These are phyloP conservation scores for Yamadazyma akitaensis DNA, from an alignment of 805 yeast species.

Conservation along the genomic window DNA sequence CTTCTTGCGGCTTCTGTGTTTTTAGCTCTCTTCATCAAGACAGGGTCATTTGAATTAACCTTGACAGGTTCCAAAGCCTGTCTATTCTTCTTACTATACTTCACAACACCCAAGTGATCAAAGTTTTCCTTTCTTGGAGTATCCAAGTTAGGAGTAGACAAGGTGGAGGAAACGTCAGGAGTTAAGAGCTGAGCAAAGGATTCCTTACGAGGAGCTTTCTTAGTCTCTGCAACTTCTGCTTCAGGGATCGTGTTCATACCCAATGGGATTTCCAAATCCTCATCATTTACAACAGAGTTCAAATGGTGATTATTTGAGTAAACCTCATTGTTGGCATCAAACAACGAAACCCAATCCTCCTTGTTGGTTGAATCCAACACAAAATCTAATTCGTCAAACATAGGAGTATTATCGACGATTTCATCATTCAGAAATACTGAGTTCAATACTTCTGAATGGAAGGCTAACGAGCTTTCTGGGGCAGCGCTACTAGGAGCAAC, in stretches of 20 bases:
- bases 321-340: slow-evolving; percentile 30
- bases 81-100: slow-evolving; percentile 78
- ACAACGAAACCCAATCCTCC: slow-evolving; percentile 63
- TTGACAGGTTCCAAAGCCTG: slow-evolving; percentile 71
- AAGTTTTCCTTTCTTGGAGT: slow-evolving; percentile 28
- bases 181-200: slow-evolving; percentile 23
- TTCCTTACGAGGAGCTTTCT: slow-evolving; percentile 8
- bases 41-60: slow-evolving; percentile 57
- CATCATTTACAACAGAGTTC: slow-evolving; percentile 15
- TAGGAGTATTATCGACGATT: slow-evolving; percentile 47
- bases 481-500: not conserved
- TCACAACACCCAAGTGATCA: slow-evolving; percentile 73
- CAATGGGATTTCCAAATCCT: slow-evolving; percentile 18
- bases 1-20: slow-evolving; percentile 98
- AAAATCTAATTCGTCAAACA: slow-evolving; percentile 55
- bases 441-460: slow-evolving; percentile 51
- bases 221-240: not conserved
- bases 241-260: slow-evolving; percentile 6
- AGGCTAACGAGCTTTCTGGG: slow-evolving; percentile 44
- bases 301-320: slow-evolving; percentile 8
- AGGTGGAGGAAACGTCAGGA: slow-evolving; percentile 28
- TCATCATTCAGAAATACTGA: slow-evolving; percentile 47
- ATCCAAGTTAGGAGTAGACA: slow-evolving; percentile 33
- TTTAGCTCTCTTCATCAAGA: slow-evolving; percentile 83
- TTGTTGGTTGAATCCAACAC: slow-evolving; percentile 39